These are phyloP conservation scores for Larix sibirica DNA, from an alignment of 83 land plant species.

Conservation along the genomic window DNA sequence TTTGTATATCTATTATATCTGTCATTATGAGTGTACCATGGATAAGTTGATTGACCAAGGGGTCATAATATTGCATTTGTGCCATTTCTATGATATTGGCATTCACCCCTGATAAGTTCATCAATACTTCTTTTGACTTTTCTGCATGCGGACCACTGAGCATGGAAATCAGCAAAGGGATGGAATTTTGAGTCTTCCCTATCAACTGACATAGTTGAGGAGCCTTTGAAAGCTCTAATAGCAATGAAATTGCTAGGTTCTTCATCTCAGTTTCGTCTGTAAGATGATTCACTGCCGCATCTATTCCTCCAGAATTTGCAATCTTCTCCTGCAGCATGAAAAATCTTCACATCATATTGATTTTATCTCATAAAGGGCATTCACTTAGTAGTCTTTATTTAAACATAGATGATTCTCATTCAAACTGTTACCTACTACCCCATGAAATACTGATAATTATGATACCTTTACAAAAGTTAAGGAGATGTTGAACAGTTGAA, in stretches of 20 bases:
- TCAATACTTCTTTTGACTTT: conserved; percentile 5
- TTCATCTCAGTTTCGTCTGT: conserved; percentile 13
- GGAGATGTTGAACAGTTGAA: not conserved
- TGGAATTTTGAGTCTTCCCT: conserved; percentile 8
- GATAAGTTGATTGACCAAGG: conserved; percentile 9
- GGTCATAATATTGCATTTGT: conserved; percentile 1
- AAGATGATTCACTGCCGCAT: conserved; percentile 4
- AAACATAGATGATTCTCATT: not conserved
- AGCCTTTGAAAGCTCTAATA: conserved; percentile 5
- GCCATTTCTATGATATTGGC: conserved; percentile 19
- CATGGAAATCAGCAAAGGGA: conserved; percentile 12
- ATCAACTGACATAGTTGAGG: not conserved
- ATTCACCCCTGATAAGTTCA: conserved; percentile 5
- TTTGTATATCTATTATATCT: not conserved
- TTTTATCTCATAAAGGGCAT: not conserved
- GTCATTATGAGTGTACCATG: not conserved
- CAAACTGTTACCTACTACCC: not conserved
- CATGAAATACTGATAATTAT: not conserved
- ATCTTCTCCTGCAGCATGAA: conserved; percentile 17
- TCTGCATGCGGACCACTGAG: conserved; percentile 13
- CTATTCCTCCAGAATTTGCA: conserved; percentile 6
- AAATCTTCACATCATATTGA: not conserved
- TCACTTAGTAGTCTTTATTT: not conserved
- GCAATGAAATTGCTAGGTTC: conserved; percentile 3
- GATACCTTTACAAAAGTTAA: not conserved